These are phyloP conservation scores for Lipomyces chichibuensis DNA, from an alignment of 805 yeast genomes.

Conservation along the genomic window DNA sequence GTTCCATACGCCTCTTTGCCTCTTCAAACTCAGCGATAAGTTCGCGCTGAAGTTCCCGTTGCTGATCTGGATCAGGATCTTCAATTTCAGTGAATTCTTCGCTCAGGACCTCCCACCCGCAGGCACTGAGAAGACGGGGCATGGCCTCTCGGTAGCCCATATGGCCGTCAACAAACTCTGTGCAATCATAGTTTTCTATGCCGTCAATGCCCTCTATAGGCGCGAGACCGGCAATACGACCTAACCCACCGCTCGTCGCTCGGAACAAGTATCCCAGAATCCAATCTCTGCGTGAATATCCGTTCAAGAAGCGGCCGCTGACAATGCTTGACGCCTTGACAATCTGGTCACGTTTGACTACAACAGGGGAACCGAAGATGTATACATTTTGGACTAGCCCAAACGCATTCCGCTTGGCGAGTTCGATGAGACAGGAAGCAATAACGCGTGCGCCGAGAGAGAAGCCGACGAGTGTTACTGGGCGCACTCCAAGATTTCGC, in stretches of 20 bases:
- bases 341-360: conserved; percentile 75
- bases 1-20: conserved; percentile 63
- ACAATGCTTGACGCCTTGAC: conserved; percentile 81
- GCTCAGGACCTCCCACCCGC: conserved; percentile 79
- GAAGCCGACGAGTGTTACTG: conserved; percentile 89
- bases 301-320: conserved; percentile 86
- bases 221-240: conserved; percentile 87
- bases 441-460: conserved; percentile 91
- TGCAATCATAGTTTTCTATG: conserved; percentile 84
- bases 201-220: conserved; percentile 64
- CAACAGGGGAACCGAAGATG: conserved; percentile 85
- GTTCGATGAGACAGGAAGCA: conserved; percentile 82
- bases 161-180: conserved; percentile 88
- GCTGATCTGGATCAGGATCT: conserved; percentile 89
- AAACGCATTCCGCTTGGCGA: conserved; percentile 80
- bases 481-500: conserved; percentile 88
- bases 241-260: conserved; percentile 93
- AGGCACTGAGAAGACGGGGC: conserved; percentile 70
- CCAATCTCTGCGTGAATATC: conserved; percentile 93
- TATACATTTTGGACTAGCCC: conserved; percentile 89
- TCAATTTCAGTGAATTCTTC: conserved; percentile 96
- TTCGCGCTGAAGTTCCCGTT: conserved; percentile 75
- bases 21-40: conserved; percentile 83
- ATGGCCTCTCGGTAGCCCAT: conserved; percentile 96
- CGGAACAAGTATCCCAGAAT: conserved; percentile 90